A percentile compares a stretch with the other conserved stretches of the same genome.
Evolutionary conservation across 345 rosid species (phyloP).

Genomic region (Euphorbia tirucalli): DNA sequence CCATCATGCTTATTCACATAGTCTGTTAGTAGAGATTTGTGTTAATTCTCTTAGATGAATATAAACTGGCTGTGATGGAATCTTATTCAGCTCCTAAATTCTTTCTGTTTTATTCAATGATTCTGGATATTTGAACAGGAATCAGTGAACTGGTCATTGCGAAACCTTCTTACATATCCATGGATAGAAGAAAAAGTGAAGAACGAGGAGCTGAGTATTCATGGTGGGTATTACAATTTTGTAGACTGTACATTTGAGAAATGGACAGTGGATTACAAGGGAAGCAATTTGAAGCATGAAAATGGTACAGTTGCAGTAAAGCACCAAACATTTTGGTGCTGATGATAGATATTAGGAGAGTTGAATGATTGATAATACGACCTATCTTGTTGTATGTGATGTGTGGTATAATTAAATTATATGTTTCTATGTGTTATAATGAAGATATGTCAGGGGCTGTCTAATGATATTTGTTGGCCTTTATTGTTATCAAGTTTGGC

Average conservation of each 20-base stretch:
- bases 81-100: no score
- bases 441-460: no score
- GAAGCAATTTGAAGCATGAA: slow-evolving; percentile 39
- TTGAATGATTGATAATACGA: no score
- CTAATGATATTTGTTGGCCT: no score
- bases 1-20: not conserved
- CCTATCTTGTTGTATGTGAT: no score
- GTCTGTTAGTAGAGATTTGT: not conserved
- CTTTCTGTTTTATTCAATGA: no score
- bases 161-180: slow-evolving; percentile 75
- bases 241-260: slow-evolving; percentile 83
- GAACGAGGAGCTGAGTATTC: slow-evolving; percentile 56
- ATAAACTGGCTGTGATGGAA: no score
- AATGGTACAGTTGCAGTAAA: slow-evolving; percentile 43
- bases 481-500: no score
- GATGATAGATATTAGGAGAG: not conserved
- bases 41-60: not conserved
- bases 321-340: slow-evolving; percentile 63
- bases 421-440: no score
- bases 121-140: slow-evolving; percentile 48
- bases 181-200: slow-evolving; percentile 88
- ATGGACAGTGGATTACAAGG: slow-evolving; percentile 80
- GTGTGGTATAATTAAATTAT: no score
- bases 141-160: slow-evolving; percentile 69
- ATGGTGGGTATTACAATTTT: slow-evolving; percentile 91